phyloP scores from a whole-genome alignment of 2,329 filamentous ascomycete species.

The Diaporthe caulivora region DNA sequence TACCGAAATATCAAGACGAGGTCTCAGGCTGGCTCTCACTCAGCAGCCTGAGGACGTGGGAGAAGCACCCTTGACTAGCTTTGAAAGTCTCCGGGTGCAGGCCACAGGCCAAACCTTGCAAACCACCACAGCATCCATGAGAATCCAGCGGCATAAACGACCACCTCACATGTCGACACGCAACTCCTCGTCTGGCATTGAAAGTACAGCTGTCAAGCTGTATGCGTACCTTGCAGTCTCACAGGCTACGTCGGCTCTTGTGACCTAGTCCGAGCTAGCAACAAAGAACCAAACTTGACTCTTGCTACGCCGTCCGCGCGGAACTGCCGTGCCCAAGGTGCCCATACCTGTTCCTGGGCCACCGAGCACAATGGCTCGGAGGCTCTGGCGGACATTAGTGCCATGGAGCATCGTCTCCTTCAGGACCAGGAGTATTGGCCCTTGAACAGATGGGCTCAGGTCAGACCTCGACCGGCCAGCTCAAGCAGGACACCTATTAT shows the following conservation, averaged over 20 bases:
- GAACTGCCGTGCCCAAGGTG: background rate
- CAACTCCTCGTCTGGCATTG: background rate
- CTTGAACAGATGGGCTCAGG: background rate
- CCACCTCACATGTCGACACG: background rate
- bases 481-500: background rate
- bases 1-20: background rate
- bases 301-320: background rate
- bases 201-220: constrained; percentile 26
- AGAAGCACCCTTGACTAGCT: constrained; percentile 4
- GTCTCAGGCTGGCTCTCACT: background rate
- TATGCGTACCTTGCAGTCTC: background rate
- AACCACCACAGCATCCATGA: background rate
- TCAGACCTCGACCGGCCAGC: background rate
- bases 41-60: background rate
- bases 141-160: background rate
- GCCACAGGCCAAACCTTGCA: constrained; percentile 15
- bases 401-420: background rate
- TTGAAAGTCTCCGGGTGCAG: background rate
- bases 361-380: background rate
- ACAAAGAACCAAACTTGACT: background rate
- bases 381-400: background rate
- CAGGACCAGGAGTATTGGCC: background rate
- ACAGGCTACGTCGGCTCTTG: background rate
- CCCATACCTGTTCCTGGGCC: background rate
- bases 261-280: background rate